These are phyloP conservation scores for Alternaria longipes DNA, from an alignment of 2,329 filamentous ascomycete species.

Conservation along the genomic window DNA sequence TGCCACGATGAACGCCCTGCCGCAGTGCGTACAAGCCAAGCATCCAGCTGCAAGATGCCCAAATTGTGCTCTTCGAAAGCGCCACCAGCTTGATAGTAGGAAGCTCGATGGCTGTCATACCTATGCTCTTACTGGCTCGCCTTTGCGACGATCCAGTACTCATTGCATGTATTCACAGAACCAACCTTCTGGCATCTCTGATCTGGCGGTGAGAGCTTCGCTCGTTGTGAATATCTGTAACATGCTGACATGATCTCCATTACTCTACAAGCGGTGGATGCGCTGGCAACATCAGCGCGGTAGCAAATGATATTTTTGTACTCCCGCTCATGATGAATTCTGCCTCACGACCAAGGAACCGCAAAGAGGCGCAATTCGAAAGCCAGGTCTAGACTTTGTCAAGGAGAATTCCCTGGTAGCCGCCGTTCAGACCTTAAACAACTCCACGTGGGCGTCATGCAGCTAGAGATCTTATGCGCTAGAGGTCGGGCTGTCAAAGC, in stretches of 20 bases:
- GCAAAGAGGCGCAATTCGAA: too few species aligned
- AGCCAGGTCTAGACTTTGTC: neutral
- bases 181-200: too few species aligned
- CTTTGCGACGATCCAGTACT: neutral
- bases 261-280: neutral
- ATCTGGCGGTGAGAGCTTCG: neutral
- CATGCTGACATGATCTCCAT: neutral
- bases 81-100: neutral
- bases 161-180: neutral
- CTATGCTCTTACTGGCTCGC: neutral
- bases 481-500: neutral
- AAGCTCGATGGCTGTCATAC: too few species aligned
- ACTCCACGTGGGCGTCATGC: neutral
- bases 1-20: neutral
- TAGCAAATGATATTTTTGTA: neutral
- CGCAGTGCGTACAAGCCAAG: neutral
- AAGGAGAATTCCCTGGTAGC: neutral
- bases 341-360: too few species aligned
- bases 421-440: neutral
- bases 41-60: too few species aligned
- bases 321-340: rapidly evolving
- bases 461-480: neutral
- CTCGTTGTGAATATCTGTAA: neutral
- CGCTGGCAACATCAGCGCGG: neutral
- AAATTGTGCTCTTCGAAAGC: neutral